Conservation (phyloP, 805 yeast genomes). For the Osmozyma mogii region DNA sequence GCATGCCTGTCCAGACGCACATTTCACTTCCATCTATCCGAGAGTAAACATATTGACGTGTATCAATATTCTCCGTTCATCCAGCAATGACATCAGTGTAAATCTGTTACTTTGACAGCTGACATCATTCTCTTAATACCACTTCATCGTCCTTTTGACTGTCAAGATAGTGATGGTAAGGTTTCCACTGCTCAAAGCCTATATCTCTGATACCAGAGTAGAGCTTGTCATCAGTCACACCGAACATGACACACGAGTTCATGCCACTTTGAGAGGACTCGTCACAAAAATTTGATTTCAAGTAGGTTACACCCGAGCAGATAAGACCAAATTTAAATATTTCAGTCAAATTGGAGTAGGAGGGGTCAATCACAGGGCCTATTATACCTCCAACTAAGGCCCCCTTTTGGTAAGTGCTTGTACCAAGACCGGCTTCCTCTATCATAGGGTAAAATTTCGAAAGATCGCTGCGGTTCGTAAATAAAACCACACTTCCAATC, state of each 20-base stretch:
- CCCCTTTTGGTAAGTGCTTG: slow-evolving; percentile 7
- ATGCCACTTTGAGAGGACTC: slow-evolving; percentile 14
- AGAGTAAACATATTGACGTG: too few relatives aligned
- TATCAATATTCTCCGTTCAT: too few relatives aligned
- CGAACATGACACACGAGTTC: slow-evolving; percentile 30
- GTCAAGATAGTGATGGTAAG: slow-evolving; percentile 30
- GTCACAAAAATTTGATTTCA: slow-evolving; percentile 18
- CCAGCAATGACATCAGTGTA: too few relatives aligned
- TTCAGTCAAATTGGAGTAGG: slow-evolving; percentile 43
- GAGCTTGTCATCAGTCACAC: slow-evolving; percentile 27
- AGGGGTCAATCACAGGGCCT: slow-evolving; percentile 47
- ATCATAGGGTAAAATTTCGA: slow-evolving; percentile 46
- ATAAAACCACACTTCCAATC: slow-evolving; percentile 44
- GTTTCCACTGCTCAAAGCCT: slow-evolving; percentile 34
- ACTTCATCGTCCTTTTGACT: slow-evolving; percentile 5
- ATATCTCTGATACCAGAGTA: slow-evolving; percentile 31
- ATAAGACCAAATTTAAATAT: slow-evolving; percentile 50
- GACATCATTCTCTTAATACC: slow-evolving; percentile 2
- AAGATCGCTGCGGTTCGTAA: slow-evolving; percentile 38
- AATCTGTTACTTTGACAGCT: too few relatives aligned
- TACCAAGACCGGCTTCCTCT: slow-evolving; percentile 35
- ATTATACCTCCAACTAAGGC: slow-evolving; percentile 41
- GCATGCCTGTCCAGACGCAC: too few relatives aligned
- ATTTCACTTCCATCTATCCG: too few relatives aligned
- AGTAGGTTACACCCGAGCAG: slow-evolving; percentile 25